Percentiles rank a stretch among this genome's conserved stretches.
These are phyloP conservation scores for Calonectria henricotiae DNA, from an alignment of 2,329 filamentous ascomycete genomes.

Conservation along the genomic window DNA sequence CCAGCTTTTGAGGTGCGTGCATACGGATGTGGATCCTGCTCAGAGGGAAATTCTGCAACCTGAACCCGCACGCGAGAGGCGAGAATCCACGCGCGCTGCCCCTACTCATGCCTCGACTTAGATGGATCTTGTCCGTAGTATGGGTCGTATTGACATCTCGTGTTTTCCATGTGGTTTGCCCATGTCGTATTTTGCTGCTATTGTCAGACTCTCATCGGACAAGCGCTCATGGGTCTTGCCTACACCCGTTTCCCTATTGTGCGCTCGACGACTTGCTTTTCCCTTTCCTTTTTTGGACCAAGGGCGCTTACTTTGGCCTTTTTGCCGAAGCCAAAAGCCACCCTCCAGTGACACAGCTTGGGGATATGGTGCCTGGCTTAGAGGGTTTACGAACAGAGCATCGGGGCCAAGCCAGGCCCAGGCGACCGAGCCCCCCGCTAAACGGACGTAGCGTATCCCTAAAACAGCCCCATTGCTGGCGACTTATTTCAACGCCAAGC, in stretches of 20 bases:
- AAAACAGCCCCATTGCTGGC: slow-evolving; percentile 4
- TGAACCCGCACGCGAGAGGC: slow-evolving; percentile 21
- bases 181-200: slow-evolving; percentile 37
- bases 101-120: slow-evolving; percentile 16
- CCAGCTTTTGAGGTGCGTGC: slow-evolving; percentile 32
- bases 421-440: slow-evolving; percentile 17
- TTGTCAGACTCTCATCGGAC: slow-evolving; percentile 31
- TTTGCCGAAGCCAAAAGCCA: slow-evolving; percentile 12
- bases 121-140: slow-evolving; percentile 24
- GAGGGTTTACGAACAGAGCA: slow-evolving; percentile 10
- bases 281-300: slow-evolving; percentile 1
- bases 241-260: slow-evolving; percentile 39
- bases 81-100: slow-evolving; percentile 23
- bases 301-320: slow-evolving; percentile 9
- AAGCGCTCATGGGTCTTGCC: slow-evolving; percentile 28
- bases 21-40: slow-evolving; percentile 36
- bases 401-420: background rate
- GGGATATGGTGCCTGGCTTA: slow-evolving; percentile 1
- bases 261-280: background rate
- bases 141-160: slow-evolving; percentile 51
- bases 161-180: slow-evolving; percentile 45
- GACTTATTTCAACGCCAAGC: slow-evolving; percentile 19
- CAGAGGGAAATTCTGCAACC: slow-evolving; percentile 30
- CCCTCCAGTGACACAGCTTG: background rate
- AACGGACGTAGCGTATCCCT: background rate